Conservation (phyloP, 2,329 filamentous ascomycete genomes). For the Colletotrichum cordylinicola region DNA sequence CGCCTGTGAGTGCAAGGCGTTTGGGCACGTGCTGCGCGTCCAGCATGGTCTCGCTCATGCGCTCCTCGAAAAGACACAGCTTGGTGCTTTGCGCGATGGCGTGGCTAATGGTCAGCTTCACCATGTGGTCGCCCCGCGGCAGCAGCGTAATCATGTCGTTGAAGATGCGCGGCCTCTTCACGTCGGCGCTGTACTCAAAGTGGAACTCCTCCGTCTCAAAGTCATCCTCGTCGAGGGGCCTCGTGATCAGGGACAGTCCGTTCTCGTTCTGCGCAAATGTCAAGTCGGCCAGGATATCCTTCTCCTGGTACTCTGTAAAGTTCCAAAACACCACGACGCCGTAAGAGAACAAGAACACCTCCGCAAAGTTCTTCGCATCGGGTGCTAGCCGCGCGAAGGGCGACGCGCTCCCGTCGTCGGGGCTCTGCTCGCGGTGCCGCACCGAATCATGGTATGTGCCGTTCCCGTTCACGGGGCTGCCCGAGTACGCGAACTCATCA, state of each 20-base stretch:
- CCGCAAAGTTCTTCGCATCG: slow-evolving; percentile 81
- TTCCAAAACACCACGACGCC: slow-evolving; percentile 99
- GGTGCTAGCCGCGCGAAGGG: slow-evolving; percentile 67
- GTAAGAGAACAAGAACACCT: slow-evolving; percentile 97
- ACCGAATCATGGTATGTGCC: slow-evolving; percentile 31
- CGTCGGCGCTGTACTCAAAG: slow-evolving; percentile 91
- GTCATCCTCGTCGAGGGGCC: slow-evolving; percentile 84
- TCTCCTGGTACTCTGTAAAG: slow-evolving; percentile 94
- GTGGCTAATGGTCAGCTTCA: slow-evolving; percentile 96
- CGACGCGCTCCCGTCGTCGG: slow-evolving; percentile 50
- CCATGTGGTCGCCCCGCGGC: slow-evolving; percentile 94
- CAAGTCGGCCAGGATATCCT: slow-evolving; percentile 92
- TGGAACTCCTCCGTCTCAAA: slow-evolving; percentile 99
- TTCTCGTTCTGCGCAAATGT: slow-evolving; percentile 81
- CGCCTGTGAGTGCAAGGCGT: slow-evolving; percentile 84
- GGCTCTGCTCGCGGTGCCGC: slow-evolving; percentile 27
- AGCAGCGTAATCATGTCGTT: slow-evolving; percentile 99
- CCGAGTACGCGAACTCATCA: slow-evolving; percentile 69
- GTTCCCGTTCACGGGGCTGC: slow-evolving; percentile 35
- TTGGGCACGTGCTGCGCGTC: slow-evolving; percentile 93
- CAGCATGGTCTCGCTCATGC: slow-evolving; percentile 93
- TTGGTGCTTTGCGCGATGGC: slow-evolving; percentile 98
- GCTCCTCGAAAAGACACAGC: slow-evolving; percentile 92
- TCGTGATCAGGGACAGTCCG: slow-evolving; percentile 71
- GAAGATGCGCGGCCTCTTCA: slow-evolving; percentile 88